Evolutionary conservation across 129 eudicot species (phyloP).

Genomic region (Oenanthe sinensis): DNA sequence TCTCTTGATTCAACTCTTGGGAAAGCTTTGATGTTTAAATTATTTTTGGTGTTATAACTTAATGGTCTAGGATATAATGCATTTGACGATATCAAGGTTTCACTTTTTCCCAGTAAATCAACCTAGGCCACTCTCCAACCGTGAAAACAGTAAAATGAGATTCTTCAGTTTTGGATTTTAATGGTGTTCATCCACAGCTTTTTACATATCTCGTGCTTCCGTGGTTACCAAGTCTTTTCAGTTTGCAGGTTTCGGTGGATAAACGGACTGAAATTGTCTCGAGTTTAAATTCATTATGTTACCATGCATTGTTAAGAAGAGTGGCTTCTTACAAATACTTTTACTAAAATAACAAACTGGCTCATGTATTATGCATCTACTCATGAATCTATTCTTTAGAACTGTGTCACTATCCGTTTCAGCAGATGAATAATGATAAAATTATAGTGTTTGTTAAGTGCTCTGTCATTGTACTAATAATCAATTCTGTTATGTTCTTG

Average conservation of each 20-base stretch:
- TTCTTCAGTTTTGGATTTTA: background rate
- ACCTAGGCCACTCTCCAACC: background rate
- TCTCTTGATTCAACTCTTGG: background rate
- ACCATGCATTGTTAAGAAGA: background rate
- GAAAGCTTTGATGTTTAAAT: background rate
- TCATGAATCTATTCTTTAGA: background rate
- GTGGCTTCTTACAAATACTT: background rate
- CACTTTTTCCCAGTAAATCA: background rate
- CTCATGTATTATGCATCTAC: background rate
- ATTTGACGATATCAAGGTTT: background rate
- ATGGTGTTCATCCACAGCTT: no score
- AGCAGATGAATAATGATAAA: background rate
- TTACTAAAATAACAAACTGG: background rate
- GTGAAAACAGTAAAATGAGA: background rate
- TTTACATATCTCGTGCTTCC: background rate
- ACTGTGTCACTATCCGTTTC: background rate
- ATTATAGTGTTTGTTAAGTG: background rate
- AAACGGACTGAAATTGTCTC: background rate
- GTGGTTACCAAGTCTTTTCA: background rate
- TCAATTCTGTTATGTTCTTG: conserved; percentile 5
- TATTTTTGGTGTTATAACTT: background rate
- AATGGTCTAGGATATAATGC: background rate
- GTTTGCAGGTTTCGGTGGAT: background rate
- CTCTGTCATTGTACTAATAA: background rate
- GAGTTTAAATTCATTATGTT: background rate